These are phyloP conservation scores for Epichloe amarillans DNA, from an alignment of 2,329 filamentous ascomycete species.

Conservation along the genomic window DNA sequence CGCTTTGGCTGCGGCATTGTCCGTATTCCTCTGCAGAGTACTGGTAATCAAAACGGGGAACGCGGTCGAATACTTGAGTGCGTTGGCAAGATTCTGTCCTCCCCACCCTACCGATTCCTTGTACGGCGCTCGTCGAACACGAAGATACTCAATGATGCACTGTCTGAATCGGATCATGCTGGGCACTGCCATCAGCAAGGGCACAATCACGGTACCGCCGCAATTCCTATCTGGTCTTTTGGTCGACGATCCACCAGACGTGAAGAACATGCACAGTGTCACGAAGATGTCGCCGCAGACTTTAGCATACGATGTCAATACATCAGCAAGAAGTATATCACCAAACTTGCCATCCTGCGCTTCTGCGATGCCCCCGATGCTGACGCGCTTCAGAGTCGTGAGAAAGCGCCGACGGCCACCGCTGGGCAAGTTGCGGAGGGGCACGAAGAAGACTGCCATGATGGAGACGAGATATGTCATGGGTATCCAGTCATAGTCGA, in stretches of 20 bases:
- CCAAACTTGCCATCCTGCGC: slow-evolving; percentile 85
- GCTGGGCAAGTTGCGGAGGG: slow-evolving; percentile 54
- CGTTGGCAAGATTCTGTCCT: slow-evolving; percentile 83
- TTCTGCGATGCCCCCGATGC: slow-evolving; percentile 75
- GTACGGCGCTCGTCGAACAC: slow-evolving; percentile 47
- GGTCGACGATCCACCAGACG: slow-evolving; percentile 57
- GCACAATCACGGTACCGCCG: slow-evolving; percentile 67
- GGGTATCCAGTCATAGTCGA: slow-evolving; percentile 73
- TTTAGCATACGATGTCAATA: slow-evolving; percentile 87
- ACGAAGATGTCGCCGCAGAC: slow-evolving; percentile 84
- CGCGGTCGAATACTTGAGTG: slow-evolving; percentile 83
- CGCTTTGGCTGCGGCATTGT: slow-evolving; percentile 25
- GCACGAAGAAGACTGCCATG: slow-evolving; percentile 56
- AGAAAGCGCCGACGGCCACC: slow-evolving; percentile 65
- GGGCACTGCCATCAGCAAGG: slow-evolving; percentile 71
- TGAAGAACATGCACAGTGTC: slow-evolving; percentile 81
- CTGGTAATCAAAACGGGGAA: slow-evolving; percentile 83
- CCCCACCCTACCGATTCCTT: slow-evolving; percentile 55
- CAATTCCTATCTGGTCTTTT: slow-evolving; percentile 69
- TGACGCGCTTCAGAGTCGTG: slow-evolving; percentile 61
- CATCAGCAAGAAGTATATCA: slow-evolving; percentile 86
- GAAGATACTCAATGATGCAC: slow-evolving; percentile 76
- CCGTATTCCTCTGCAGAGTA: slow-evolving; percentile 55
- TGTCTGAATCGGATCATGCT: slow-evolving; percentile 80
- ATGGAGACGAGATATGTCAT: slow-evolving; percentile 70